Conservation (phyloP, 352 stramenopile species). For the Pythium apleroticum region DNA sequence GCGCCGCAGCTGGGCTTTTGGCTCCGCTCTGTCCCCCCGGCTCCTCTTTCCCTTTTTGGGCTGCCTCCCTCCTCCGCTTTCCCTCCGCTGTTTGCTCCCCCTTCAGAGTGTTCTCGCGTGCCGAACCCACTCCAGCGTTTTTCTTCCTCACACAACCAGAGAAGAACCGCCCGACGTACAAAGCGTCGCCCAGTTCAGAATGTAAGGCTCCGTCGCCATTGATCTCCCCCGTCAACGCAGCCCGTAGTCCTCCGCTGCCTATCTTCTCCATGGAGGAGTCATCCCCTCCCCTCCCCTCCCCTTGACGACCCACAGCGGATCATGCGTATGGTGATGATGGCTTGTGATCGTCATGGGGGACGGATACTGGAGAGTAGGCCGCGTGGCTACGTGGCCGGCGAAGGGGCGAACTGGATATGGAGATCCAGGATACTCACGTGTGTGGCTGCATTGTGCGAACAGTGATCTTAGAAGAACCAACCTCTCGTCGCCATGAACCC, state of each 20-base stretch:
- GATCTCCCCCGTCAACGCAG: neutral
- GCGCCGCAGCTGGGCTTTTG: conserved; percentile 9
- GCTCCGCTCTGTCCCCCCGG: conserved; percentile 13
- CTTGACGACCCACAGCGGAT: neutral
- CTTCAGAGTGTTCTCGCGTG: conserved; percentile 11
- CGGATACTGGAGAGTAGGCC: neutral
- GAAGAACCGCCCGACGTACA: conserved; percentile 26
- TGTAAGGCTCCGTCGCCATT: conserved; percentile 13
- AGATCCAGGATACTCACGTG: neutral
- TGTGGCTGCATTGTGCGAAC: neutral
- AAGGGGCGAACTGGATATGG: neutral
- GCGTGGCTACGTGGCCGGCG: neutral
- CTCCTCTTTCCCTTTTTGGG: conserved; percentile 23
- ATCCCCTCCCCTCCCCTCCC: neutral
- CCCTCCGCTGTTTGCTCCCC: conserved; percentile 12
- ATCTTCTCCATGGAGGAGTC: neutral
- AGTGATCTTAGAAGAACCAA: conserved; percentile 18
- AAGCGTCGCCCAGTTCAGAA: conserved; percentile 30
- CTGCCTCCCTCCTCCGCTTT: conserved; percentile 13
- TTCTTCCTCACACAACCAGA: conserved; percentile 37
- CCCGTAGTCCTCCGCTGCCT: neutral
- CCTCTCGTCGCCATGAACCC: conserved; percentile 77
- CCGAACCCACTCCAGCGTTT: conserved; percentile 26
- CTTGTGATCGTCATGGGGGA: neutral
- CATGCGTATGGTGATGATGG: too few relatives aligned